These are phyloP conservation scores for Lunasporangiospora selenospora DNA, from an alignment of 192 early-diverging fungal genomes.

Conservation along the genomic window DNA sequence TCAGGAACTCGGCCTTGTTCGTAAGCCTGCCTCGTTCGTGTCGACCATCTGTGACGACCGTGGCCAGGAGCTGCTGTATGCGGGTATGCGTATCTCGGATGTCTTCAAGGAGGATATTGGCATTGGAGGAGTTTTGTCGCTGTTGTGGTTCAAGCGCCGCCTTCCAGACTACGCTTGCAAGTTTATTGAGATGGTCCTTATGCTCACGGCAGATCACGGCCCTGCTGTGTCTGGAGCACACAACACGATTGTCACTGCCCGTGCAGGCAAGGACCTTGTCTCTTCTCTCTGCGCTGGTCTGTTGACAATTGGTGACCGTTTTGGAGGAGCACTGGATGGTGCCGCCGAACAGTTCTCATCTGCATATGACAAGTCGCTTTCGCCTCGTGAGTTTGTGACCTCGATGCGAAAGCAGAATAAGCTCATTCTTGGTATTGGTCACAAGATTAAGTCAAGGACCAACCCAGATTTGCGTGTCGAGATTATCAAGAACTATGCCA, in stretches of 20 bases:
- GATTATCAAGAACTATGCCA: conserved; percentile 94
- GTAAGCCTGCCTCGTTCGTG: conserved; percentile 98
- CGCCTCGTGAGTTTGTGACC: conserved; percentile 94
- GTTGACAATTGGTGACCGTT: conserved; percentile 97
- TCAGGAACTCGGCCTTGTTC: conserved; percentile 96
- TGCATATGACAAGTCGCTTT: conserved; percentile 93
- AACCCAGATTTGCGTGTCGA: conserved; percentile 98
- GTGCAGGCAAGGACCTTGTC: conserved; percentile 97
- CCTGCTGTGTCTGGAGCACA: conserved; percentile 94
- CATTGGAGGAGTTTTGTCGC: conserved; percentile 95
- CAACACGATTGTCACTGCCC: conserved; percentile 91
- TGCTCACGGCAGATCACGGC: conserved; percentile 99
- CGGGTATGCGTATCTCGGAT: conserved; percentile 97
- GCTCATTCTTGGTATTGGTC: conserved; percentile 97
- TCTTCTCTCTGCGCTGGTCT: conserved; percentile 95
- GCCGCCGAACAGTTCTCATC: conserved; percentile 90
- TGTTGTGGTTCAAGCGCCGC: conserved; percentile 99
- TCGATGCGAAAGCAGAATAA: conserved; percentile 96
- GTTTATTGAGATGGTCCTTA: conserved; percentile 99
- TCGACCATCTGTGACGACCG: conserved; percentile 99
- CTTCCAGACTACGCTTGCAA: conserved; percentile 93
- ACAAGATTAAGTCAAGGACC: conserved; percentile 99
- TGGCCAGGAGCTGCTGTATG: conserved; percentile 98
- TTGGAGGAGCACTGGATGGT: conserved; percentile 97
- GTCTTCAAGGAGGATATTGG: conserved; percentile 99